A percentile compares a stretch with the other conserved stretches of the same genome.
Conservation (phyloP, 306 rosid genomes). For the Malus fusca region DNA sequence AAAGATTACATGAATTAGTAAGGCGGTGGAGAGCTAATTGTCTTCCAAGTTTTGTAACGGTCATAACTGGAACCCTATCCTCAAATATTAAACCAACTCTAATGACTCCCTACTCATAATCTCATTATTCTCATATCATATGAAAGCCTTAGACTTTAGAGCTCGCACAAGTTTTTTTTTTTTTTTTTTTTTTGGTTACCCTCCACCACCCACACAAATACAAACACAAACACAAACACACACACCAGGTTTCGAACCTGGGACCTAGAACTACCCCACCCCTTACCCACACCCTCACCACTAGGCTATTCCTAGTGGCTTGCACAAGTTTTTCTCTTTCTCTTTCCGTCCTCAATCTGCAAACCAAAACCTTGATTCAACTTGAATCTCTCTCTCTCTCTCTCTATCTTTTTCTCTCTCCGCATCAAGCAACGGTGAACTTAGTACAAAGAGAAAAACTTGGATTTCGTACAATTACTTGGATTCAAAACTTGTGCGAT, state of each 20-base stretch:
- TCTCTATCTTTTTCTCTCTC: too few species aligned
- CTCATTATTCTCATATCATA: not conserved
- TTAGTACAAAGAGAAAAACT: too few species aligned
- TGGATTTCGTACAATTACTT: too few species aligned
- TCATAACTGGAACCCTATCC: not conserved
- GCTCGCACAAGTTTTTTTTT: not conserved
- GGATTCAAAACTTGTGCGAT: too few species aligned
- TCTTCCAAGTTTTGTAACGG: not conserved
- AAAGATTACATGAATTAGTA: not conserved
- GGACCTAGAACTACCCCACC: too few species aligned
- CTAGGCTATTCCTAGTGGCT: too few species aligned
- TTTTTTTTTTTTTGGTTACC: too few species aligned
- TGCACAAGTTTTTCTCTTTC: not conserved
- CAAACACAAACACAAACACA: too few species aligned
- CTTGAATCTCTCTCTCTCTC: too few species aligned
- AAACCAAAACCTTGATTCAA: not conserved
- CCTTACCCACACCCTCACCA: too few species aligned
- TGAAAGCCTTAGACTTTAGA: not conserved
- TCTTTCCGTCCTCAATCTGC: not conserved
- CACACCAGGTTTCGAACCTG: too few species aligned
- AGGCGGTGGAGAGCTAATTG: not conserved
- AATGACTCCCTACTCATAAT: not conserved
- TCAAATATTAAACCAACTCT: not conserved
- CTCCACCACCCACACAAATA: too few species aligned
- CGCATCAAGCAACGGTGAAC: not conserved